These are phyloP conservation scores for Pythium aphanidermatum DNA, from an alignment of 352 stramenopile genomes.

Conservation along the genomic window DNA sequence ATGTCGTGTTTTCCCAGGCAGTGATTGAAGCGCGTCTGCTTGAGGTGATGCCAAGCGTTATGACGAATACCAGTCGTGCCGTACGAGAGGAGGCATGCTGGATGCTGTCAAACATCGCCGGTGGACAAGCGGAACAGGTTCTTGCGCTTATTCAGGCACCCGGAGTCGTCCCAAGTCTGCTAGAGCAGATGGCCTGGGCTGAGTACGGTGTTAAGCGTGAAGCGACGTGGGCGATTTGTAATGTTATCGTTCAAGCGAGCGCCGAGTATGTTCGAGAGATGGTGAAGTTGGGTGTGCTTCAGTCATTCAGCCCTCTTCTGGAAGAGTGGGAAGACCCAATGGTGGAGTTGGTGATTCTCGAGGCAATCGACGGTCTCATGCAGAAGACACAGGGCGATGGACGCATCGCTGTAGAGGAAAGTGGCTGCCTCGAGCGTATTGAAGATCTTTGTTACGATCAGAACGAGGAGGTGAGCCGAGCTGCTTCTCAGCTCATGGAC, in stretches of 20 bases:
- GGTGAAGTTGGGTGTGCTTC: conserved; percentile 65
- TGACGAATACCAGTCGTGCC: conserved; percentile 70
- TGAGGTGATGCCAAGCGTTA: conserved; percentile 75
- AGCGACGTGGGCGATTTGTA: conserved; percentile 83
- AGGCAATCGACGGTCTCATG: conserved; percentile 68
- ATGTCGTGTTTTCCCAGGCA: conserved; percentile 67
- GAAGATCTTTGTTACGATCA: conserved; percentile 79
- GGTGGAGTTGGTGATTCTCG: conserved; percentile 81
- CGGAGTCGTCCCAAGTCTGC: conserved; percentile 48
- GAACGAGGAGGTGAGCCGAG: conserved; percentile 73
- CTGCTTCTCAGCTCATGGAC: conserved; percentile 73
- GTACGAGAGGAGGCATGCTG: conserved; percentile 83
- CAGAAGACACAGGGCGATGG: conserved; percentile 57
- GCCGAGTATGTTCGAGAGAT: conserved; percentile 54
- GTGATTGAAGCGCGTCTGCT: conserved; percentile 76
- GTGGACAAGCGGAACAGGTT: conserved; percentile 67
- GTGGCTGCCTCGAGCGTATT: conserved; percentile 67
- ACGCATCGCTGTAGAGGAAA: conserved; percentile 70
- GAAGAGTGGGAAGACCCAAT: conserved; percentile 84
- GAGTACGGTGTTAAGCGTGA: conserved; percentile 83
- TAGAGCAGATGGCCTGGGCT: conserved; percentile 85
- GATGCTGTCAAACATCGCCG: conserved; percentile 85
- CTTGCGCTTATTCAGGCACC: conserved; percentile 67
- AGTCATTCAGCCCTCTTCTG: conserved; percentile 62
- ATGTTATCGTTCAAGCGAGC: conserved; percentile 72